Evolutionary conservation across 371 early-diverging fungal species (phyloP), one percentile per base, ranked within the genome.

Genomic region (Mortierella sp.): DNA sequence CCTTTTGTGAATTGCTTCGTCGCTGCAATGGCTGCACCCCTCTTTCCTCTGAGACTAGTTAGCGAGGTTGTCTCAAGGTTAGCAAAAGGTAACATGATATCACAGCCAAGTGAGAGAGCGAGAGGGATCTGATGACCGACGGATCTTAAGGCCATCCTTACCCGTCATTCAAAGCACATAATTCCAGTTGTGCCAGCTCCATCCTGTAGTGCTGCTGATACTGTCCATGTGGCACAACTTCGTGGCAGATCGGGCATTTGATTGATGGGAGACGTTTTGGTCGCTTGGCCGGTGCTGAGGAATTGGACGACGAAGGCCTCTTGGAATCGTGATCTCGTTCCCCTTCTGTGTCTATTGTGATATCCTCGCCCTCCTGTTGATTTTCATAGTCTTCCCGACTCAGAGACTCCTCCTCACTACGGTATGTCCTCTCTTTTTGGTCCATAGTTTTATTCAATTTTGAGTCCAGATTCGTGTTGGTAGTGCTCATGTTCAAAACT

Each of bases 171-270:
- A 83, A 74, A 16, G 23, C 34, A 8, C 68, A 56, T 14, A 56
- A 18, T 47, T 85, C 80, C 38, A 88, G 50, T 14, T 83, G 78
- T 12, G 60, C 53, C 0, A 88, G 68, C 65, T 88, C 88, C 71
- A 82, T 81, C 27, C 81, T 67, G 55, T 86, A 88, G 70, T 88
- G 88, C 3, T 76, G 76, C 42, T 72, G 70, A 80, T 84, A 86
- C 34, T 88, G 80, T 3, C 61, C 63, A 13, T 81, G 82, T 7
- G 83, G 79, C 18, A 88, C 83, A 27, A 81, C 80, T 26, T 83
- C 81, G 58, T 82, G 79, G 56, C 88, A 88, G 39, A 88, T 79
- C 8, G 88, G 87, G 63, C 88, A 88, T 71, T 86, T 85, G 24
- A 85, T 80, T 27, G 76, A 76, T 10, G 76, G 70, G 24, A 61